Base-by-base conservation (phyloP, 2,329 filamentous ascomycete species). In the Chalara sp. region DNA sequence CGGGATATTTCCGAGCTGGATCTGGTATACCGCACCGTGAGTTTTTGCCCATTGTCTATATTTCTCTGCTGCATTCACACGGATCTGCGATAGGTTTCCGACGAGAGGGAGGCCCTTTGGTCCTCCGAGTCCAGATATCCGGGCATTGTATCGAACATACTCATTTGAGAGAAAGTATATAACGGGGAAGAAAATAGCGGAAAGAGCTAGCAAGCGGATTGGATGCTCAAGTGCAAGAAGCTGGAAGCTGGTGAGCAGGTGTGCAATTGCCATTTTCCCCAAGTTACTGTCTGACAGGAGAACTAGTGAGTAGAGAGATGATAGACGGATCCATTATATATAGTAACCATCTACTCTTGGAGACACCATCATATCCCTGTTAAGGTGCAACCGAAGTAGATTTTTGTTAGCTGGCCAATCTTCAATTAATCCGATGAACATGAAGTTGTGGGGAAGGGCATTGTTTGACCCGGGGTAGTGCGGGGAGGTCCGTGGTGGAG, bases 1-100 rank as follows among this genome's bases (percentile, higher is more conserved):
- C 1, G 77, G 76, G 12, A 79, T 69, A 48, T 81, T 81, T 0
- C 79, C 79, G 6, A 82, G 63, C 58, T 76, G 73, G 21, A 81
- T 76, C 58, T 81, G 78, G 59, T 77, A 82, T 2, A 81, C 77
- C 1, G 67, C 59, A 0, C 74, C 73, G 51, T 75, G 75, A 39
- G 63, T 68, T 48, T 70, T 70, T 0, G 77, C 70, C 78, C 78
- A 81, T 31, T 72, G 56, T 2, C 76, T 73, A 58, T 81, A 81
- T 60, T 78, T 74, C 51, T 80, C 76, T 0, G 78, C 75, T 0
- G 78, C 78, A 53, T 80, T 77, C 47, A 69, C 66, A 5, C 75
- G 71, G 32, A 81, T 80, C 37, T 80, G 74, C 53, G 69, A 72
- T 10, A 81, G 60, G 48, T 81, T 80, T 8, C 78, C 78, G 41